These are phyloP conservation scores for Cucurbita maxima DNA, from an alignment of 306 rosid species.

Conservation along the genomic window DNA sequence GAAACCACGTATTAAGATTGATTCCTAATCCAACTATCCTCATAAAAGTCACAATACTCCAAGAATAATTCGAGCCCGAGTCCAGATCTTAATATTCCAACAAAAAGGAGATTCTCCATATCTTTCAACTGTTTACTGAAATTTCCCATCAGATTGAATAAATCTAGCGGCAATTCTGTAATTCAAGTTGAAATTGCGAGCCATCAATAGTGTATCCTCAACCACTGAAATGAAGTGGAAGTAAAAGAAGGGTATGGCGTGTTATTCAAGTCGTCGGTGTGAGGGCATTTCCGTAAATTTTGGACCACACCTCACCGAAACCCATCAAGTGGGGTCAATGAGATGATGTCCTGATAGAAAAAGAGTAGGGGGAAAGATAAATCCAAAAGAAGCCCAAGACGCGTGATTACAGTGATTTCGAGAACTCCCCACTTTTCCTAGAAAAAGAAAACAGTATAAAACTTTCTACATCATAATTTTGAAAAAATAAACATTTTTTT, in stretches of 20 bases:
- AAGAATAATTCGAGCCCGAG: not conserved
- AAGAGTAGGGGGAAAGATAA: not conserved
- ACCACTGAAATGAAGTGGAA: not conserved
- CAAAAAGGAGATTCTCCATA: not conserved
- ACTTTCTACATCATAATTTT: not conserved
- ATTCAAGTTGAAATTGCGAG: not conserved
- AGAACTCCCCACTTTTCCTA: not conserved
- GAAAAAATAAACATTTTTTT: not conserved
- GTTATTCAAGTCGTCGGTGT: not conserved
- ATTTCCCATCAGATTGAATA: not conserved
- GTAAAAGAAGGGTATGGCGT: not conserved
- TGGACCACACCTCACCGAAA: not conserved
- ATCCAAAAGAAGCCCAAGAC: not conserved
- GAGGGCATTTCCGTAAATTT: not conserved
- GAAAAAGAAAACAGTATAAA: not conserved
- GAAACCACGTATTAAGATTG: not conserved
- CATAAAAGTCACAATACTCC: not conserved
- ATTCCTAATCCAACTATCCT: not conserved
- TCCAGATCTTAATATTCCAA: conserved; percentile 2
- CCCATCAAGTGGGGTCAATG: not conserved
- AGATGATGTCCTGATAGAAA: not conserved
- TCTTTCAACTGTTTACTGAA: not conserved
- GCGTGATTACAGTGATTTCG: not conserved
- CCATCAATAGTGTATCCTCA: not conserved
- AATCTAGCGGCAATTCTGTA: not conserved